These are phyloP conservation scores for Globisporangium carolinianum DNA, from an alignment of 352 stramenopile genomes.

Conservation along the genomic window DNA sequence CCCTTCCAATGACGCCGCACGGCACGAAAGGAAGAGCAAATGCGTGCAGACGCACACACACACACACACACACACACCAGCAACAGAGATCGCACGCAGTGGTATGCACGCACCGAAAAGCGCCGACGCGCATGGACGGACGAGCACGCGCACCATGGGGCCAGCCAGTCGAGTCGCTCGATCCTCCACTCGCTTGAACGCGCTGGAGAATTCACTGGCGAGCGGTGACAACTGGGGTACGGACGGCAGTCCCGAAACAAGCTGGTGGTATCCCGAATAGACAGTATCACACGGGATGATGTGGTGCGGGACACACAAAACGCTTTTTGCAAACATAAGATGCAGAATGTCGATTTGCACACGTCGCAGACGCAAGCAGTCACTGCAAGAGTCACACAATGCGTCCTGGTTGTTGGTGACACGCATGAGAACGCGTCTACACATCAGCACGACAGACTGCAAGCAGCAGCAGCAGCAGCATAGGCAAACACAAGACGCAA, in stretches of 20 bases:
- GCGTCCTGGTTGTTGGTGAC: background rate
- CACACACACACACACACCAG: background rate
- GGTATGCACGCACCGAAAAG: conserved; percentile 7
- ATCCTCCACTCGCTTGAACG: conserved; percentile 1
- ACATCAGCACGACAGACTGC: too few species aligned
- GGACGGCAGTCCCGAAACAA: too few species aligned
- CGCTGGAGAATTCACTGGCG: conserved; percentile 12
- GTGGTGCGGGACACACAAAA: background rate
- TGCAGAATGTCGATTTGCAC: too few species aligned
- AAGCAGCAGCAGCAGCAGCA: too few species aligned
- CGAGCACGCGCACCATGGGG: conserved; percentile 64
- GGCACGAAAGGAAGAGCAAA: too few species aligned
- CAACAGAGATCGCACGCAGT: background rate
- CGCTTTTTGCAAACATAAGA: background rate
- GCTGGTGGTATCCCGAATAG: too few species aligned
- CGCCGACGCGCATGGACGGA: conserved; percentile 46
- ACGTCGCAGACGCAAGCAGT: too few species aligned
- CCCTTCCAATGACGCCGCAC: too few species aligned
- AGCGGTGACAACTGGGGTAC: too few species aligned
- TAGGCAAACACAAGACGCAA: background rate
- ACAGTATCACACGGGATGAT: background rate
- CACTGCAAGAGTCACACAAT: too few species aligned
- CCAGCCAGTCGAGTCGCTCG: conserved; percentile 2
- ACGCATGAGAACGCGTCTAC: background rate
- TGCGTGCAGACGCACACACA: too few species aligned